phyloP scores from a whole-genome alignment of 208 protist species.

The Acanthamoeba triangularis region DNA sequence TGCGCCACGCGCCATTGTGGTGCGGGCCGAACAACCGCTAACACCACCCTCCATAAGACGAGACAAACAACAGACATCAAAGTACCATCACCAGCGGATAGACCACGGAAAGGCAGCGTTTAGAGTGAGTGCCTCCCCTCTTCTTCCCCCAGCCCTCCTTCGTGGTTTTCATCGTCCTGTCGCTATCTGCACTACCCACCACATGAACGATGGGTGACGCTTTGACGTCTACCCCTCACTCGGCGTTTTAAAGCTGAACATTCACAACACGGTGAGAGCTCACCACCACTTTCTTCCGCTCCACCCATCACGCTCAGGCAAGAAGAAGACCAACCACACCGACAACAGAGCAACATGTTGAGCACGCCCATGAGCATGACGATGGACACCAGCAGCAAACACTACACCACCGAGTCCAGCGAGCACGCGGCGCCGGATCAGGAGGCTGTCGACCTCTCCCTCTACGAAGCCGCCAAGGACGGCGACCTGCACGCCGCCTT shows the following conservation, averaged over 20 bases:
- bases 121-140: neutral
- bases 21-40: neutral
- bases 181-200: neutral
- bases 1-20: no score
- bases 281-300: no score
- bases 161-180: neutral
- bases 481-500: conserved; percentile 34
- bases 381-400: neutral
- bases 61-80: neutral
- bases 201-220: neutral
- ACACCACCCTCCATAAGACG: neutral
- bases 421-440: neutral
- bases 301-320: neutral
- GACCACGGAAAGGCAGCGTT: neutral
- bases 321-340: neutral
- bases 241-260: neutral
- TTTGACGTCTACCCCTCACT: neutral
- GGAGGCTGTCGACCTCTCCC: neutral
- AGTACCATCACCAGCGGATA: neutral
- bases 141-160: neutral
- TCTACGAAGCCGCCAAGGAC: neutral
- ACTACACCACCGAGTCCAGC: neutral
- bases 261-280: neutral
- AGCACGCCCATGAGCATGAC: neutral
- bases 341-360: neutral